phyloP scores from a whole-genome alignment of 2,329 filamentous ascomycete species.

The Erysiphe pulchra region DNA sequence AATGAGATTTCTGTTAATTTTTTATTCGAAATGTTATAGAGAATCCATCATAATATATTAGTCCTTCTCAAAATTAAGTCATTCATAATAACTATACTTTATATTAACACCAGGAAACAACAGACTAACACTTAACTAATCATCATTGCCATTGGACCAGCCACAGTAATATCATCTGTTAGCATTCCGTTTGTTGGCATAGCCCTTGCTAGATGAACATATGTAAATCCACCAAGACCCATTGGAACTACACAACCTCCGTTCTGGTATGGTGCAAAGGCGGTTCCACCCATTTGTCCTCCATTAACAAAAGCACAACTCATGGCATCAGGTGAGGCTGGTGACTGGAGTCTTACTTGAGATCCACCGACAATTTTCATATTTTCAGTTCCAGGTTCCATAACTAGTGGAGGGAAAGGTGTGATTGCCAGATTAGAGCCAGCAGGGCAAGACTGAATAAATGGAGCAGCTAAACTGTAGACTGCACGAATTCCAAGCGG shows the following conservation, averaged over 20 bases:
- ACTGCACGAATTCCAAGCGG: slow-evolving; percentile 41
- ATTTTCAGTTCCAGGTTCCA: slow-evolving; percentile 19
- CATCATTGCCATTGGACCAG: slow-evolving; percentile 33
- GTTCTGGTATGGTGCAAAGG: slow-evolving; percentile 29
- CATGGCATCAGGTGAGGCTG: slow-evolving; percentile 23
- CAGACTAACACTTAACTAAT: slow-evolving; percentile 6
- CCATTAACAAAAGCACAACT: slow-evolving; percentile 45
- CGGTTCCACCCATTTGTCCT: slow-evolving; percentile 26
- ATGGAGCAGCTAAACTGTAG: slow-evolving; percentile 47
- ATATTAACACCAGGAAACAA: no score
- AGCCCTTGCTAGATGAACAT: slow-evolving; percentile 35
- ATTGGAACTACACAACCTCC: slow-evolving; percentile 34
- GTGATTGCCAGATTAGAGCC: slow-evolving; percentile 37
- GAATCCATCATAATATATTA: no score
- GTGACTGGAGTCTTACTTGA: slow-evolving; percentile 22
- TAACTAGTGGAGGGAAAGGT: slow-evolving; percentile 32
- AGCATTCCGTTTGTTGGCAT: slow-evolving; percentile 24
- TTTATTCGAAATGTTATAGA: no score
- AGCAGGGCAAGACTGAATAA: slow-evolving; percentile 44
- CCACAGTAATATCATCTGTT: slow-evolving; percentile 37
- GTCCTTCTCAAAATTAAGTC: no score
- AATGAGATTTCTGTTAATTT: no score
- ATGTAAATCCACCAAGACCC: slow-evolving; percentile 35
- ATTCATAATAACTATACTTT: no score
- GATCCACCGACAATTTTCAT: slow-evolving; percentile 17